Percentiles rank a stretch among this genome's conserved stretches.
Evolutionary conservation across 805 yeast species (phyloP).

Genomic region (Metschnikowia lochheadii): DNA sequence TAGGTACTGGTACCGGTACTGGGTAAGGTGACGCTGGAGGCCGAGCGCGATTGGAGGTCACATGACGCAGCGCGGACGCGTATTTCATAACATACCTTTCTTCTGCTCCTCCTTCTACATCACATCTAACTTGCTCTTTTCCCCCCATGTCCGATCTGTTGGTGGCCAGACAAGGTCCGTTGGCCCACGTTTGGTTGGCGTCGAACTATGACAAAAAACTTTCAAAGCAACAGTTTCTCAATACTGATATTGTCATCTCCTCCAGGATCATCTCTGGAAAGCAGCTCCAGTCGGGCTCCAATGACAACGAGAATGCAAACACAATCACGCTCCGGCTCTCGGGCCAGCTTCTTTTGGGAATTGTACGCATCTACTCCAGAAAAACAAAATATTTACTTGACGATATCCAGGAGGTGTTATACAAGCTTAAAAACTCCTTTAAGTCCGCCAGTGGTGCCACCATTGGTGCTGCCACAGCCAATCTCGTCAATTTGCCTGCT

Average conservation of each 20-base stretch:
- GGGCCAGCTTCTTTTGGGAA: conserved; percentile 83
- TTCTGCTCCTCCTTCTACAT: not conserved
- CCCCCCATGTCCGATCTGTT: conserved; percentile 14
- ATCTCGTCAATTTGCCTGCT: conserved; percentile 53
- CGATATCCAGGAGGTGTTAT: conserved; percentile 69
- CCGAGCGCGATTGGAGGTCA: not conserved
- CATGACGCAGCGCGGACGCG: conserved; percentile 5
- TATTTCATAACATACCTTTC: conserved; percentile 3
- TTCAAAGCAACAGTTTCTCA: conserved; percentile 65
- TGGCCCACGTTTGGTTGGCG: conserved; percentile 90
- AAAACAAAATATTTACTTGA: conserved; percentile 80
- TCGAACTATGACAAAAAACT: conserved; percentile 80
- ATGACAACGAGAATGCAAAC: conserved; percentile 19
- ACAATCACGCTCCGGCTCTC: conserved; percentile 76
- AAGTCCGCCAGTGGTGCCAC: conserved; percentile 35
- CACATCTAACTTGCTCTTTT: not conserved
- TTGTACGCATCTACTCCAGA: conserved; percentile 79
- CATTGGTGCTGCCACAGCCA: conserved; percentile 26
- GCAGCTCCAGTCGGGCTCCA: conserved; percentile 46
- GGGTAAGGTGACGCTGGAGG: too few species aligned
- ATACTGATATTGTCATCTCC: conserved; percentile 63
- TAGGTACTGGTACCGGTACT: too few species aligned
- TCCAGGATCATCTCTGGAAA: conserved; percentile 43
- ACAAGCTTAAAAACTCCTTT: conserved; percentile 68
- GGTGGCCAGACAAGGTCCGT: conserved; percentile 69